Base-by-base conservation (phyloP, 306 rosid species). In the Acacia acuminata region DNA sequence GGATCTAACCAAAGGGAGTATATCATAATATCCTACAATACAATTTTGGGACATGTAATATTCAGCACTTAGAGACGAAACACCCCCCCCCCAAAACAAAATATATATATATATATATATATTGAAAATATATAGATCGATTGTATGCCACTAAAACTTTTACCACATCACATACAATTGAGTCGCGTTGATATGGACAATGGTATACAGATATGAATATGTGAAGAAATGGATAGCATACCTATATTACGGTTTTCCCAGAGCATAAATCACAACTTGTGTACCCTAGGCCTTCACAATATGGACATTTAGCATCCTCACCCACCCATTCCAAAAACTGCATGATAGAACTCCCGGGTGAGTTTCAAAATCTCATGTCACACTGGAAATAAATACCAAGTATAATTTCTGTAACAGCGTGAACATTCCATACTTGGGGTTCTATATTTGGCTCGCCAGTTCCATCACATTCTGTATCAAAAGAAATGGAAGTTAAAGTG, bases 291-390 rank as follows among this genome's bases (percentile, higher is more conserved):
- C 99, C 99, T 51, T 91, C 96, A 87, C 98, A 94, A 45, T 96
- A 96, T 38, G 98, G 94, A 82, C 99, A 96, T 32, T 88, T 89
- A 24, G 90, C 64, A 79, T 71, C 94, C 83, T 96, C 94, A 2
- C 69, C 94, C 77, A 94, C 84, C 99, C 94, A 96, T 84, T 96
- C 99, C 92, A 92, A 11, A 90, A 96, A 96, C 99, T 96, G 96
- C 89, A 86, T 32, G 16, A 81, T 48, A 70, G 53, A 87, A 78
- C 63, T 56, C 34, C 60, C 10, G 44, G 25, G 71, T 84, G 44
- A 84, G 83, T 56, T 30, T 65, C 61, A 56, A 58, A 81, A 83
- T 45, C 70, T 53, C 4, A 36, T 56, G 77, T 38, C 48, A 50
- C 80, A 75, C 16, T 27, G 40, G 32, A 66, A 67, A 22, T 20